Base-by-base conservation (phyloP, 139 green algal species). In the Pleodorina starrii region DNA sequence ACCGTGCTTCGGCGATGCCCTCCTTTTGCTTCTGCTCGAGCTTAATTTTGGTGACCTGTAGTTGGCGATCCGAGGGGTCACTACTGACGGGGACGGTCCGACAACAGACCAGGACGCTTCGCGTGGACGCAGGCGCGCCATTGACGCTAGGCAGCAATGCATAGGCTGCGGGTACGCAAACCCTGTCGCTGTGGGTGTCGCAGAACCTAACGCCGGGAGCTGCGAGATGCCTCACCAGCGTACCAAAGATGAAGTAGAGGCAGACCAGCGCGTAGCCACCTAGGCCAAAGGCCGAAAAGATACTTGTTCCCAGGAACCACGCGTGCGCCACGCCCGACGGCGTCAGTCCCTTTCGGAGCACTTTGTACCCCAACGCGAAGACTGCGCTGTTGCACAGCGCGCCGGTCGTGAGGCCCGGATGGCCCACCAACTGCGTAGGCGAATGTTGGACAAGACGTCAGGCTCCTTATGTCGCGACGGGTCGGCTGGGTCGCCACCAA, bases 191-290 rank as follows among this genome's bases (percentile, higher is more conserved):
- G n/a, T n/a, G n/a, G n/a, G n/a, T n/a, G n/a, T n/a, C 9, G 35
- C 71, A 9, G 29, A 66, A 66, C 7, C 21, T 2, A 66, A 66
- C 5, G 6, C 9, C 29, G 54, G 54, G n/a, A n/a, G 29, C 54
- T 4, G 9, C 9, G 54, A 17, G 54, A 25, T 66, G 36, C 17
- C 92, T 75, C 68, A 97, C 96, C 90, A 94, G 68, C 1, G 96
- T 97, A 12, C 97, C 97, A 19, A 98, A 75, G n/a, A 98, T 91
- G 89, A 99, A 99, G 94, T 99, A 99, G 0, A 98, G 69, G 92
- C 97, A 99, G 9, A 99, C 95, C 0, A 99, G 92, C 11, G 84
- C 10, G 88, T 98, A 99, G 1, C 95, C 97, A 0, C 93, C 90
- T 0, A 68, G 23, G 1, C 97, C 97, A 92, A 99, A 99, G 2